phyloP scores from a whole-genome alignment of 345 rosid genomes.

The Eucalyptus marginata region DNA sequence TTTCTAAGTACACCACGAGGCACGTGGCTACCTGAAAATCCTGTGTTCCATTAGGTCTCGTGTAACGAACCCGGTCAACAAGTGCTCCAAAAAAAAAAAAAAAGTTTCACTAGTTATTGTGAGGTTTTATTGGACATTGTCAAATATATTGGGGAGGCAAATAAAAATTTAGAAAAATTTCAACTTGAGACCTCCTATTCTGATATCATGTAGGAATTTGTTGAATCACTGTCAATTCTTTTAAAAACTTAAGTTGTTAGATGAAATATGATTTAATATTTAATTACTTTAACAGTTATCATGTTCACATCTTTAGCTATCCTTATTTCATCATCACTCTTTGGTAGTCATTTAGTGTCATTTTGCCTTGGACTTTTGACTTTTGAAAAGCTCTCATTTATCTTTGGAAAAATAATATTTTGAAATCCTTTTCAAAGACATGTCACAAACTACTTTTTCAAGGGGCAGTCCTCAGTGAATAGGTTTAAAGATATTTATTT shows the following conservation, averaged over 20 bases:
- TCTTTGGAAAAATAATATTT: background rate
- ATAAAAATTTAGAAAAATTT: rapidly evolving
- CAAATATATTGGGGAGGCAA: no score
- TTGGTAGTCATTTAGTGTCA: background rate
- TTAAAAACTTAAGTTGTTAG: no score
- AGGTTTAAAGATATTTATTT: background rate
- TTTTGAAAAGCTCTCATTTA: background rate
- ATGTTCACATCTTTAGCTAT: background rate
- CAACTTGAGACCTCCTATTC: rapidly evolving
- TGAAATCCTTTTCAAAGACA: background rate
- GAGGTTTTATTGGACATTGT: background rate
- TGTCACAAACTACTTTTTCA: background rate
- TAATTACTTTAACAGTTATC: background rate
- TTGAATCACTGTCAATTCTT: rapidly evolving
- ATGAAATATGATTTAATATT: rapidly evolving
- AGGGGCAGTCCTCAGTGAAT: rapidly evolving
- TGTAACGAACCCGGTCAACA: background rate
- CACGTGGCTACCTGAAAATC: background rate
- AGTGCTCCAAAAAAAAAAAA: background rate
- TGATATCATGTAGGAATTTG: no score
- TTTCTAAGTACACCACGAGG: background rate
- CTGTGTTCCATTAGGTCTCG: background rate
- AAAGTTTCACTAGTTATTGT: background rate
- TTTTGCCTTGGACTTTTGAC: background rate
- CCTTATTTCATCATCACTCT: background rate